Evolutionary conservation across 2,329 filamentous ascomycete genomes (phyloP), one percentile per base, ranked within the genome.

Genomic region (Trichoderma asperellum): DNA sequence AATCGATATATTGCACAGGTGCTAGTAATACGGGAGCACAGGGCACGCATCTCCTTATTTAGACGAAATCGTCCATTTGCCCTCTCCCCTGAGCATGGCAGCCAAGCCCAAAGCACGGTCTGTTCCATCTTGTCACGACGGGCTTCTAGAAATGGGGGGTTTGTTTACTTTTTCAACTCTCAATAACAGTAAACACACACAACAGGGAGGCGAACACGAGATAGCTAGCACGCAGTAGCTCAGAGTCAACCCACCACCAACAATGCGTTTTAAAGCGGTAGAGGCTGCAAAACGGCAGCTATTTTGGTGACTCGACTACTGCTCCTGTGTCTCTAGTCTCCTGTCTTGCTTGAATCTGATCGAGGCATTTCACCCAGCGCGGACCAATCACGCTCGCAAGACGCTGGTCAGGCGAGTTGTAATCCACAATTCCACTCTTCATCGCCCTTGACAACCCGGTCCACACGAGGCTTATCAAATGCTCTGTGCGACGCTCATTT

Each of bases 361-460:
- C 56, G 56, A 58, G 56, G 32, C 18, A 58, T 21, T 49, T 58
- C 56, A 29, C 58, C n/a, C n/a, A 27, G 21, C 27, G 58, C 18
- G 56, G 56, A 24, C 56, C 56, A 58, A 58, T 58, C 56, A 58
- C 37, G 32, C 56, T 14, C 32, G n/a, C n/a, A 40, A 58, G 56
- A 37, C 56, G 32, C 32, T 14, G 18, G 47, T 37, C 56, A 37
- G 56, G 34, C 56, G 56, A 58, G 56, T n/a, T 37, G 56, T 49
- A 37, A 37, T 64, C 61, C 61, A 55, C 47, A 35, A 56, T 29
- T 64, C 49, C 47, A 64, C 52, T 40, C 27, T 29, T 37, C 63
- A 67, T 67, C 55, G 55, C 63, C 63, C 63, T 47, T 67, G 64
- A 67, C 64, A 67, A 67, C 64, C 37, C 11, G 27, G 29, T 40